Conservation (phyloP, 1,284 basidiomycete species). For the Fomes fomentarius region DNA sequence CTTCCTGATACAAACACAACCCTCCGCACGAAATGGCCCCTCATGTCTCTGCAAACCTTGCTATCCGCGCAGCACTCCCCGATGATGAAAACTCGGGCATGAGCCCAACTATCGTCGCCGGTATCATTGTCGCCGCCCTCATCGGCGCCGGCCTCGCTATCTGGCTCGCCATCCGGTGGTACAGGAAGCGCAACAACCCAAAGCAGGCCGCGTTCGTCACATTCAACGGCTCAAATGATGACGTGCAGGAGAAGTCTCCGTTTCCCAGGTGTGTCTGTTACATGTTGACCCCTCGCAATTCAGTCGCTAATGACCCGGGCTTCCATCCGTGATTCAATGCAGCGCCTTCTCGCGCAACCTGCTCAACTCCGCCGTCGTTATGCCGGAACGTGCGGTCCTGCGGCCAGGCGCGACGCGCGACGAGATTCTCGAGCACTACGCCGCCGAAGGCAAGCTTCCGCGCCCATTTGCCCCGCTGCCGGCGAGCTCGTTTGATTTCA, state of each 20-base stretch:
- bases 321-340: slow-evolving; percentile 13
- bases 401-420: slow-evolving; percentile 40
- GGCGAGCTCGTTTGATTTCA: background rate
- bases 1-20: background rate
- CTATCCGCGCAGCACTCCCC: slow-evolving; percentile 7
- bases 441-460: slow-evolving; percentile 50
- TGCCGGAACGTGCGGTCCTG: slow-evolving; percentile 53
- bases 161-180: slow-evolving; percentile 45
- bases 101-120: slow-evolving; percentile 47
- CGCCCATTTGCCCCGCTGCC: slow-evolving; percentile 44
- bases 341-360: slow-evolving; percentile 47
- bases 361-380: slow-evolving; percentile 47
- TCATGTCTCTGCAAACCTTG: slow-evolving; percentile 1
- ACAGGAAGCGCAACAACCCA: slow-evolving; percentile 43
- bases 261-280: slow-evolving; percentile 18
- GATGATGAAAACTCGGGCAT: slow-evolving; percentile 13
- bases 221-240: slow-evolving; percentile 45
- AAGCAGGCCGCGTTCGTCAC: slow-evolving; percentile 49
- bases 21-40: slow-evolving; percentile 26
- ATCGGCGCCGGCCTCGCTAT: slow-evolving; percentile 39
- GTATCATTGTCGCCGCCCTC: slow-evolving; percentile 48
- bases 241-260: slow-evolving; percentile 30
- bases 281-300: slow-evolving; percentile 2
- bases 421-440: slow-evolving; percentile 50
- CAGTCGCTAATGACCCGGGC: background rate